Evolutionary conservation across 495 filamentous ascomycete genomes (phyloP), one percentile per base, ranked within the genome.

Genomic region (Neurospora sp.): DNA sequence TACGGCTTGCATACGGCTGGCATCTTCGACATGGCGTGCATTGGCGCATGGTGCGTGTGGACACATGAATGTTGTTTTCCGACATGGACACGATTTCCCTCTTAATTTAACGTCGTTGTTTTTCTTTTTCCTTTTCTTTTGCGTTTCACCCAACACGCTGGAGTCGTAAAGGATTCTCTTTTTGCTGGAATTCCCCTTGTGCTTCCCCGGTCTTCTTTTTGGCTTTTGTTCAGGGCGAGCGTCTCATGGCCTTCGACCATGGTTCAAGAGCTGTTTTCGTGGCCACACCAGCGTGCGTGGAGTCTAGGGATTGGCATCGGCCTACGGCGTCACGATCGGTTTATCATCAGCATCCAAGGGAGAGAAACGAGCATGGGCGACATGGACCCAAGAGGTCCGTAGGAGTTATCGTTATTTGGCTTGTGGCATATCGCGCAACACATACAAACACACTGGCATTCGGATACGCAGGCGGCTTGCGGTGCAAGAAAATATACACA

Each of bases 231-330:
- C 48, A 59, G 72, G 76, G 48, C 70, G 73, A 74, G 74, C 20
- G 69, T 79, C 75, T 77, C 72, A 53, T 77, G 75, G 72, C 76
- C 70, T 69, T 76, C 72, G 61, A 72, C 74, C 68, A 73, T 45
- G 72, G 73, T 78, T 78, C 48, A 59, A 59, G 48, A 27, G 48
- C 48, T 59, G 48, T 59, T 59, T 59, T 59, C 48, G 20, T 59
- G 48, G 48, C 48, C 48, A 59, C 48, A 59, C 48, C 20, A 59
- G 48, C 48, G 48, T 59, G 48, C 48, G 48, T 59, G 48, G 48
- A 59, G 48, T 59, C 48, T 59, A 59, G 70, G 70, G 41, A 48
- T 42, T 31, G 27, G 27, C 38, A 71, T 68, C 31, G 70, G 70
- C 40, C 70, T 65, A 35, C 70, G 70, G 70, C 70, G 70, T 71